Base-by-base conservation (phyloP, 2,329 filamentous ascomycete species). In the Alternaria arborescens region DNA sequence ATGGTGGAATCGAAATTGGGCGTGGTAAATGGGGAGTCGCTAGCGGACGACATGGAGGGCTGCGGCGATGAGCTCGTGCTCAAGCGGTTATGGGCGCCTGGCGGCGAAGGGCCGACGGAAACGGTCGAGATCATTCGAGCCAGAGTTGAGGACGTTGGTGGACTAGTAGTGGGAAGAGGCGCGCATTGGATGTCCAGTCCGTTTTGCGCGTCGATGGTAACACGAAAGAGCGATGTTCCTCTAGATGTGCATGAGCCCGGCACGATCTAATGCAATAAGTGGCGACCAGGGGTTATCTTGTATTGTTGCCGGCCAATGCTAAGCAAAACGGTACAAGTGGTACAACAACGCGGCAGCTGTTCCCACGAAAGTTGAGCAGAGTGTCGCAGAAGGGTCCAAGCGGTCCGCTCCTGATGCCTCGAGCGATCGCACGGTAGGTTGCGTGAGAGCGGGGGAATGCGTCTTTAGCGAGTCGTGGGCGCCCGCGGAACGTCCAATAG, bases 11-110 rank as follows among this genome's bases (percentile, higher is more conserved):
- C 71, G 67, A 78, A 79, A 18, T 71, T 77, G 32, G 77, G 72
- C 11, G 75, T 76, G 55, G 72, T 73, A 38, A 74, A 70, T 8
- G 78, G 76, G 22, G 78, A 80, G 50, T 79, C 78, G 71, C 77
- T 79, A 44, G 73, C 70, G 61, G 78, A 79, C 48, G 77, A 76
- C 71, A 78, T 79, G 59, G 78, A 80, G 66, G 78, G 72, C 64
- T 76, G 76, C 38, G 76, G 75, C 54, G 76, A 78, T 30, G 78
- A 79, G 72, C 77, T 78, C 61, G 74, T 78, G 72, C 77, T 79
- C 73, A 77, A 62, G 58, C 76, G 72, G 67, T 64, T 64, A 60
- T 71, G 67, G 54, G 69, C 71, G 70, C 66, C 68, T 60, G 73
- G 66, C 65, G 71, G 74, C 71, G 71, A 68, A 61, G 74, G 75